Conservation (phyloP, 805 yeast species). For the Nakazawaea populi region DNA sequence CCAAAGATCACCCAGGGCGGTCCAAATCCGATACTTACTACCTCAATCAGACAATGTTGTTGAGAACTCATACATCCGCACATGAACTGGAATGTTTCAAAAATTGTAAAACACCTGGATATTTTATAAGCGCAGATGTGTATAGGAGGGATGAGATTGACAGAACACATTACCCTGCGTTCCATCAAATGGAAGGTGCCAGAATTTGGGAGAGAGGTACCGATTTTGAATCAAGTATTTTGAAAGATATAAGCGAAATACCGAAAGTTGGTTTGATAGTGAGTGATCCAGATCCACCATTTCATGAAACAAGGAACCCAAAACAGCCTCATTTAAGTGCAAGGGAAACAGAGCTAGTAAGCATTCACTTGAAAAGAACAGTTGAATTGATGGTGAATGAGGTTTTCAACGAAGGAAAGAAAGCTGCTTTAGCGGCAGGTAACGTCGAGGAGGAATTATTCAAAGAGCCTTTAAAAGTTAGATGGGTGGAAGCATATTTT, state of each 20-base stretch:
- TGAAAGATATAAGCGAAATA: constrained; percentile 54
- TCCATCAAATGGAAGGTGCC: constrained; percentile 98
- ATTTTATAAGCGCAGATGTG: constrained; percentile 91
- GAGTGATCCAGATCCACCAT: constrained; percentile 62
- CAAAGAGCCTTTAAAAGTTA: constrained; percentile 70
- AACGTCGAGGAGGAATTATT: constrained; percentile 46
- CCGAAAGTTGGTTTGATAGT: constrained; percentile 69
- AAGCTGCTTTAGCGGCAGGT: constrained; percentile 56
- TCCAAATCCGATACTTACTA: constrained; percentile 91
- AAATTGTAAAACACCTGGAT: constrained; percentile 68
- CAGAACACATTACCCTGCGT: constrained; percentile 93
- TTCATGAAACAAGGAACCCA: constrained; percentile 57
- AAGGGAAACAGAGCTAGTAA: constrained; percentile 61
- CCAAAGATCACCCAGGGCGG: constrained; percentile 89
- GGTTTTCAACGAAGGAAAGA: constrained; percentile 69
- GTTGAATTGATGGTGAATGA: constrained; percentile 77
- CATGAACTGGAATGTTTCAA: constrained; percentile 87
- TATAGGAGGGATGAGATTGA: constrained; percentile 95
- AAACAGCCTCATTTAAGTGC: constrained; percentile 74
- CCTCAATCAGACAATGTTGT: constrained; percentile 60
- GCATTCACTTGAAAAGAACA: constrained; percentile 78
- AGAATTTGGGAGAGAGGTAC: constrained; percentile 61
- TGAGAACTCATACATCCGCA: constrained; percentile 95
- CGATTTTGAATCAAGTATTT: constrained; percentile 36
- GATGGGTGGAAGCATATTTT: constrained; percentile 94